Conservation (phyloP, 2,329 filamentous ascomycete species). For the Thelonectria discophora region DNA sequence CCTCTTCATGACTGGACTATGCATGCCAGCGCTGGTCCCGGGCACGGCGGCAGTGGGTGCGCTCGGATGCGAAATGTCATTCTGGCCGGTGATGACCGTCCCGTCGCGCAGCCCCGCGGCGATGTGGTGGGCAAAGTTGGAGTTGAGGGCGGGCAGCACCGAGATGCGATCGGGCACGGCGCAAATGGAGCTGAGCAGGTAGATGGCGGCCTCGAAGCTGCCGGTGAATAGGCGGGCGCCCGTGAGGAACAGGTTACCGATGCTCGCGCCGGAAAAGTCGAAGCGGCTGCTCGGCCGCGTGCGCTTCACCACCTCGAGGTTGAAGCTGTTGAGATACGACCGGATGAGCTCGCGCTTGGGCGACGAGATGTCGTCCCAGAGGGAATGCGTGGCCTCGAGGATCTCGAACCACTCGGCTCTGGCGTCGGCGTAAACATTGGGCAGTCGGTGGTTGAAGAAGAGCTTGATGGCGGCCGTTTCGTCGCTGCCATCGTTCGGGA, state of each 20-base stretch:
- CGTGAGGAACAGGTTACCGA: conserved; percentile 83
- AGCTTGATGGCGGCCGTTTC: conserved; percentile 80
- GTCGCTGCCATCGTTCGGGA: conserved; percentile 70
- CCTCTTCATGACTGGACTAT: conserved; percentile 48
- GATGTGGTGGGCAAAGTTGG: conserved; percentile 95
- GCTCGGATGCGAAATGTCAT: conserved; percentile 88
- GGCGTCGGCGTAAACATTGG: conserved; percentile 66
- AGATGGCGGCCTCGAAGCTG: conserved; percentile 91
- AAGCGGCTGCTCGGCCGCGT: conserved; percentile 77
- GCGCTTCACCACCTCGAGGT: conserved; percentile 81
- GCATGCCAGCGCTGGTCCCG: conserved; percentile 40
- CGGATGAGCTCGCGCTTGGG: conserved; percentile 81
- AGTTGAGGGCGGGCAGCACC: conserved; percentile 91
- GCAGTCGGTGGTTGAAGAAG: conserved; percentile 88
- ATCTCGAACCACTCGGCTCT: conserved; percentile 87
- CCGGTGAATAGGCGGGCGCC: conserved; percentile 91
- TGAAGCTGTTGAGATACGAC: conserved; percentile 78
- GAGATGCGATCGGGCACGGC: conserved; percentile 79
- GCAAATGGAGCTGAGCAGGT: conserved; percentile 86
- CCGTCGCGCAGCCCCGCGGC: conserved; percentile 82
- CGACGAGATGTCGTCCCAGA: conserved; percentile 77
- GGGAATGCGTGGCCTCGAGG: conserved; percentile 79
- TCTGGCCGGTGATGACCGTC: conserved; percentile 85
- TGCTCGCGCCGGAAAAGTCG: conserved; percentile 78
- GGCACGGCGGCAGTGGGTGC: conserved; percentile 62